Evolutionary conservation across 257 asterid genomes (phyloP).

Genomic region (Cruciata laevipes): DNA sequence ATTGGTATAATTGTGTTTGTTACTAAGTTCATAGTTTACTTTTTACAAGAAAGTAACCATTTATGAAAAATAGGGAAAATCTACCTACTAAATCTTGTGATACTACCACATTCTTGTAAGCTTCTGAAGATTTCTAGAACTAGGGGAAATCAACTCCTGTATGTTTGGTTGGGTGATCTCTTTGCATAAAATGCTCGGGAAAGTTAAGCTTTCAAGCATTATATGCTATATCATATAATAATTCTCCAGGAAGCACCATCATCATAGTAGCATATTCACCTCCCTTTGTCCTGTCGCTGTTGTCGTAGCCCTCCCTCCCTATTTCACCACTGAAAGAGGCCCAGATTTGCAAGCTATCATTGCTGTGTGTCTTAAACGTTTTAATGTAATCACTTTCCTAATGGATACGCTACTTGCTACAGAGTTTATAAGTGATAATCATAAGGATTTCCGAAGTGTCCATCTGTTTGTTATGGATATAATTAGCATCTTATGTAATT

Average conservation of each 20-base stretch:
- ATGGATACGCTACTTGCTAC: no score
- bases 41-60: neutral
- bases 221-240: neutral
- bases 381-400: no score
- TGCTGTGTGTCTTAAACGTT: no score
- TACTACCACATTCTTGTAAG: neutral
- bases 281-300: no score
- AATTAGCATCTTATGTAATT: no score
- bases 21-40: neutral
- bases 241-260: neutral
- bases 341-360: no score
- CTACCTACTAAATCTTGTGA: neutral
- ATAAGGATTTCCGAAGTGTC: no score
- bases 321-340: no score
- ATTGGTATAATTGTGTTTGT: neutral
- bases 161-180: neutral
- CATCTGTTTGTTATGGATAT: no score
- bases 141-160: neutral
- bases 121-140: neutral
- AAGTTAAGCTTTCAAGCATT: neutral
- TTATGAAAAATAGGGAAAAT: neutral
- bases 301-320: no score
- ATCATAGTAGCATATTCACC: neutral
- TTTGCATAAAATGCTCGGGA: neutral
- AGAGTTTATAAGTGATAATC: no score